Conservation (phyloP, 148 eudicot species). For the Silene uniflora region DNA sequence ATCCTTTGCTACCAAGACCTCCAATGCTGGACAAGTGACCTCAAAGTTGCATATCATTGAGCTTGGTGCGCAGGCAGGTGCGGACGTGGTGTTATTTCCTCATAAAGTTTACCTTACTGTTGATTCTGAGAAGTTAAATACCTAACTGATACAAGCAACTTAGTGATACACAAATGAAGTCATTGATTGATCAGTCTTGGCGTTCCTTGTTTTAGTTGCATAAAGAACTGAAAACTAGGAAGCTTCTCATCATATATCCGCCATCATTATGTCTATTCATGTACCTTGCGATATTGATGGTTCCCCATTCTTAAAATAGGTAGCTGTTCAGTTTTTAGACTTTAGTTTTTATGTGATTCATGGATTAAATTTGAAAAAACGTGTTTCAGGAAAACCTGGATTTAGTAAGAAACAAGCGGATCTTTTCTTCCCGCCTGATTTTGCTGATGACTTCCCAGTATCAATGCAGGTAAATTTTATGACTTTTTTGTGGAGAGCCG, state of each 20-base stretch:
- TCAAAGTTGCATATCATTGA: slow-evolving; percentile 92
- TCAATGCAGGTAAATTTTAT: slow-evolving; percentile 73
- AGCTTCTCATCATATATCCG: not conserved
- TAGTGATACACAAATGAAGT: not conserved
- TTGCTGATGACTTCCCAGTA: slow-evolving; percentile 93
- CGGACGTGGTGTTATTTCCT: not conserved
- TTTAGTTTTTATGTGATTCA: no score
- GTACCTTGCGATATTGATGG: not conserved
- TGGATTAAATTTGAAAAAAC: not conserved
- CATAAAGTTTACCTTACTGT: not conserved
- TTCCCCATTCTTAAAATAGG: not conserved
- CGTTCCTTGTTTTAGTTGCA: not conserved
- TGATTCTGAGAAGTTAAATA: not conserved
- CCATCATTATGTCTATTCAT: not conserved
- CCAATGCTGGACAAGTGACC: slow-evolving; percentile 78
- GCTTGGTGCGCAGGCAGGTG: slow-evolving; percentile 96
- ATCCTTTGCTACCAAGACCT: slow-evolving; percentile 74
- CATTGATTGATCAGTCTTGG: not conserved
- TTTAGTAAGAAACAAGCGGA: slow-evolving; percentile 92
- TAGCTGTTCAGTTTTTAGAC: not conserved
- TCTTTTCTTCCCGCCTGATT: slow-evolving; percentile 94
- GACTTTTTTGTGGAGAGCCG: not conserved
- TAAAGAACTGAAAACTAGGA: not conserved
- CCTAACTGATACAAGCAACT: not conserved
- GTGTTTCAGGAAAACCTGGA: slow-evolving; percentile 58